Percentiles rank a stretch among this genome's conserved stretches.
phyloP scores from a whole-genome alignment of 2,329 filamentous ascomycete species.

The Pseudogymnoascus sp. region DNA sequence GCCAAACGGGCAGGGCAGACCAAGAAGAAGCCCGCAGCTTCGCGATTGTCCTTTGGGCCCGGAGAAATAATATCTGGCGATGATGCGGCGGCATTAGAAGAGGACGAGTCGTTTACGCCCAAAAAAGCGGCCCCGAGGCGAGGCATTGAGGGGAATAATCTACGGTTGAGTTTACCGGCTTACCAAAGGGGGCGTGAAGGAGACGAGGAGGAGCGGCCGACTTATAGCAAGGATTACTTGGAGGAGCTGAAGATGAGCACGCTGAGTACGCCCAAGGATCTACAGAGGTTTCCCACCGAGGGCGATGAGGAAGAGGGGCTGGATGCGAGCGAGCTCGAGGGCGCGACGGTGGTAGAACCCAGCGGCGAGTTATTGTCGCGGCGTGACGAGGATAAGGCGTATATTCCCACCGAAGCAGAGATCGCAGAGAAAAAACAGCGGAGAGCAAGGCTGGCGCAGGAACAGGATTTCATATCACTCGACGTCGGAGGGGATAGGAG shows the following conservation, averaged over 20 bases:
- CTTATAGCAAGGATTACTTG: constrained; percentile 80
- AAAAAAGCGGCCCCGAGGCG: constrained; percentile 57
- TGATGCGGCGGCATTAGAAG: constrained; percentile 43
- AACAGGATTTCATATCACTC: constrained; percentile 62
- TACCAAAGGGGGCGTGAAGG: constrained; percentile 22
- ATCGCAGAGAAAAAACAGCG: constrained; percentile 89
- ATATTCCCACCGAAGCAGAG: constrained; percentile 74
- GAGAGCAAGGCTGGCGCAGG: constrained; percentile 69
- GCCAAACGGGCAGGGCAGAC: constrained; percentile 47
- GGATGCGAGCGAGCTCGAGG: constrained; percentile 55
- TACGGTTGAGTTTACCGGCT: constrained; percentile 43
- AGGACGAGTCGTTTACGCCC: constrained; percentile 49
- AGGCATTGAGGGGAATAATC: constrained; percentile 60
- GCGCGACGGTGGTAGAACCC: constrained; percentile 55
- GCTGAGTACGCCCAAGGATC: constrained; percentile 68
- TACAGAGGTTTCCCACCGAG: constrained; percentile 37
- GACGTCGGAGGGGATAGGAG: constrained; percentile 46
- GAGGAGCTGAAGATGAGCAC: constrained; percentile 81
- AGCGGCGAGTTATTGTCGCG: constrained; percentile 13
- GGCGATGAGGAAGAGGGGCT: constrained; percentile 48
- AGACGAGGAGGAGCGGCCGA: constrained; percentile 62
- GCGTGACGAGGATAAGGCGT: constrained; percentile 25
- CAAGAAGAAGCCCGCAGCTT: constrained; percentile 51
- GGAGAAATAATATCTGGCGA: constrained; percentile 47
- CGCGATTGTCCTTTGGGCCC: constrained; percentile 71